Evolutionary conservation across 768 basidiomycete species (phyloP), one percentile per base, ranked within the genome.

Genomic region (Pleurotus pulmonarius): DNA sequence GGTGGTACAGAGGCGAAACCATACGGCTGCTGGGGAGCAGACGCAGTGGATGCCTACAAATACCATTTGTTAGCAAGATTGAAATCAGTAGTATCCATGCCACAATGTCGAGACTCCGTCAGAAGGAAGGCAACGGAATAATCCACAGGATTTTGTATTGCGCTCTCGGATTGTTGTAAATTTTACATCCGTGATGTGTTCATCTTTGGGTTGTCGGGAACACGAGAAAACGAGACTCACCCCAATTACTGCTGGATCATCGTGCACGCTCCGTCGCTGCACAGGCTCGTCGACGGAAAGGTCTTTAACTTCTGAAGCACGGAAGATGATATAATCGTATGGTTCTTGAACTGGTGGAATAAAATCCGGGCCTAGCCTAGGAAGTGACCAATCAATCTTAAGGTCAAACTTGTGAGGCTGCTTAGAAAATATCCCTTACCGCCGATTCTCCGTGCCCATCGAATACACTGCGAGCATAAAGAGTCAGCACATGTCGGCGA

Each of bases 321-420:
- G 89, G 73, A 94, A 94, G 60, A 94, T 90, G 71, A 94, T 93
- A 70, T 91, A 93, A 60, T 88, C 82, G 68, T 93, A 94, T 0
- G 90, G 90, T 58, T 88, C 88, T 67, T 85, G 83, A 44, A 87
- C 86, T 0, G 92, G 90, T 3, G 92, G 88, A 56, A 92, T 91
- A 70, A 85, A 94, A 68, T 93, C 87, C 34, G 80, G 70, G 40
- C 85, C 82, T 8, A 88, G 86, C 61, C 88, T 90, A 64, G 9
- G 55, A 16, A 40, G 29, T 40, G 24, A 45, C 9, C 48, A 45
- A 13, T 56, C 55, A 39, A 18, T 13, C n/a, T 41, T 38, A 7
- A n/a, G 37, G 8, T 20, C 37, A 18, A 34, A n/a, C 16, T 24
- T 37, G 26, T 44, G 52, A 39, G 20, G 37, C 40, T 4, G 40